phyloP scores from a whole-genome alignment of 108 stramenopile genomes.

The Conticribra weissflogii region DNA sequence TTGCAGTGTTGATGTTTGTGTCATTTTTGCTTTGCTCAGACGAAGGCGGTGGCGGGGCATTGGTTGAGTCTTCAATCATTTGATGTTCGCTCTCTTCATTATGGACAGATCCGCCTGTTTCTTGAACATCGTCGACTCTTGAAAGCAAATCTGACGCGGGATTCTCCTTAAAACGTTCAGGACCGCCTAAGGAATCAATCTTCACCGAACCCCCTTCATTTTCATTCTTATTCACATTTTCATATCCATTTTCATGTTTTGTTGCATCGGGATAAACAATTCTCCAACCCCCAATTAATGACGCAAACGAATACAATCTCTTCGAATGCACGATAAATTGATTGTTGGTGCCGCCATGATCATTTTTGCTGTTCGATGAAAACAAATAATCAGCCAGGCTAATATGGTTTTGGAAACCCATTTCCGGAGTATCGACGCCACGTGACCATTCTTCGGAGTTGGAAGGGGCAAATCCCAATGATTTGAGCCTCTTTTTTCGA shows the following conservation, averaged over 20 bases:
- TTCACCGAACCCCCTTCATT: no score
- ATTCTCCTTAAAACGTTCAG: no score
- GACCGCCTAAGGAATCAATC: no score
- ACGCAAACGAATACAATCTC: conserved; percentile 29
- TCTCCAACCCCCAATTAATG: conserved; percentile 35
- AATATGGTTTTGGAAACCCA: not conserved
- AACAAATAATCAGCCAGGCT: no score
- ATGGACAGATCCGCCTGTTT: no score
- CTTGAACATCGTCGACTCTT: no score
- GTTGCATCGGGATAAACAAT: conserved; percentile 7
- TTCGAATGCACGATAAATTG: conserved; percentile 17
- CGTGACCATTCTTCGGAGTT: conserved; percentile 34
- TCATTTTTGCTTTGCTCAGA: not conserved
- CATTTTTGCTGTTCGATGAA: no score
- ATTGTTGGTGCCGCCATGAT: no score
- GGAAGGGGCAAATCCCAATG: conserved; percentile 44
- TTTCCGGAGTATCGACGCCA: not conserved
- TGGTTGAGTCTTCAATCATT: no score
- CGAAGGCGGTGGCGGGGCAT: not conserved
- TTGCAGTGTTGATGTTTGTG: not conserved
- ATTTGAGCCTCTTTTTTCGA: conserved; percentile 18
- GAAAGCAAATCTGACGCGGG: no score
- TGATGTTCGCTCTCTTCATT: no score
- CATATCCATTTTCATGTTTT: not conserved
- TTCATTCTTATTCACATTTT: not conserved